Conservation (phyloP, 2,329 filamentous ascomycete species). For the Fusarium temperatum region DNA sequence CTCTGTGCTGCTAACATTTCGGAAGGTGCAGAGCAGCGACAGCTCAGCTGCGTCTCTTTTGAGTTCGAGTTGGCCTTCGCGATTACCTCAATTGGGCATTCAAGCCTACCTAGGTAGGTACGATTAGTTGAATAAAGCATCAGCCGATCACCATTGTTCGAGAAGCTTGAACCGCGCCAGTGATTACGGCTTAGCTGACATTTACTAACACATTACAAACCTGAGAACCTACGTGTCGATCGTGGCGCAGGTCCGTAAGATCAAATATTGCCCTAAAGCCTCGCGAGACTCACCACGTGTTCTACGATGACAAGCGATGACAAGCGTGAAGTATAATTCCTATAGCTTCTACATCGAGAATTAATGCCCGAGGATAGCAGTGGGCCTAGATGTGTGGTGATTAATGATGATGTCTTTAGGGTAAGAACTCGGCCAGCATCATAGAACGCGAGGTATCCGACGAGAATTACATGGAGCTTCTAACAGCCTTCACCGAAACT, state of each 20-base stretch:
- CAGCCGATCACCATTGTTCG: background rate
- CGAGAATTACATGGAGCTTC: background rate
- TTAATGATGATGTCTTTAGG: background rate
- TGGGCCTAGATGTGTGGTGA: background rate
- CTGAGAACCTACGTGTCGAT: background rate
- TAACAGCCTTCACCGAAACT: background rate
- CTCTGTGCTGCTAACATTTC: background rate
- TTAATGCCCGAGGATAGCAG: background rate
- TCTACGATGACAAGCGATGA: background rate
- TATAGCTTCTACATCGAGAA: conserved; percentile 1
- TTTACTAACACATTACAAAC: conserved; percentile 6
- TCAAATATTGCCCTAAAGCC: background rate
- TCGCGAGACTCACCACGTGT: background rate
- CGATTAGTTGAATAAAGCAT: background rate
- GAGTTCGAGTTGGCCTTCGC: conserved; percentile 5
- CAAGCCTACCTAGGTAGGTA: background rate
- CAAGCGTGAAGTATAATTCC: conserved; percentile 9
- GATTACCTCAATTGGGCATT: background rate
- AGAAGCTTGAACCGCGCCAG: background rate
- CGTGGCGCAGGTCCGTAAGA: background rate
- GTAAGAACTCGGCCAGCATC: background rate
- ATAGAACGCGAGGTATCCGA: background rate
- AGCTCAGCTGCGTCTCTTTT: conserved; percentile 3
- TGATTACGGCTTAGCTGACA: background rate
- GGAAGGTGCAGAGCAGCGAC: background rate